These are phyloP conservation scores for Candida jianshihensis DNA, from an alignment of 805 yeast genomes.

Conservation along the genomic window DNA sequence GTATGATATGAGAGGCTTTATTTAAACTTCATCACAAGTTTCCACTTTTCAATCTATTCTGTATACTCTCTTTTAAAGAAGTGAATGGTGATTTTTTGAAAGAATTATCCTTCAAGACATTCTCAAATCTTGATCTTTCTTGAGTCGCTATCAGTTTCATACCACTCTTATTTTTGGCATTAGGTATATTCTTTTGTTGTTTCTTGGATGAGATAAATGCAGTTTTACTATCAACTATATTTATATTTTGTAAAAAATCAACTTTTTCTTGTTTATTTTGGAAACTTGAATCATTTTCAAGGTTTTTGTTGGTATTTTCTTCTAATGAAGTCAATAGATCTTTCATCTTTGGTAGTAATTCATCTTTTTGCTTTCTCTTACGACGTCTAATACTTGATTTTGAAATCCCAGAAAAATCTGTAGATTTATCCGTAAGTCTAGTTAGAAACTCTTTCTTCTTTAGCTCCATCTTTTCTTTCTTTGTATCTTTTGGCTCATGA, in stretches of 20 bases:
- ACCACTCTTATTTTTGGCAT: constrained; percentile 47
- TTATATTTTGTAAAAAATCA: constrained; percentile 13
- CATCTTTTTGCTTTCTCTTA: constrained; percentile 54
- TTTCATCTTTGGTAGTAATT: constrained; percentile 58
- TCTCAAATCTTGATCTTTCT: constrained; percentile 54
- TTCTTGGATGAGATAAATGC: constrained; percentile 7
- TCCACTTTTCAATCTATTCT: constrained; percentile 11
- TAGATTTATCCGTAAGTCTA: constrained; percentile 26
- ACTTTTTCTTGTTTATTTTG: constrained; percentile 1
- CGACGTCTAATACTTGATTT: constrained; percentile 61
- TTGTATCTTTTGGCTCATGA: constrained; percentile 44
- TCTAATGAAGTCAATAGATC: constrained; percentile 53
- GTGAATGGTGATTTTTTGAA: constrained; percentile 59
- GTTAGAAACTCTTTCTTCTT: constrained; percentile 33
- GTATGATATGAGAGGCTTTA: too few species aligned
- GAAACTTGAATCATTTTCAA: constrained; percentile 3
- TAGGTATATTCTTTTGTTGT: constrained; percentile 39
- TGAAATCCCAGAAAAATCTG: constrained; percentile 37
- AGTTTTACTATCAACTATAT: constrained; percentile 13
- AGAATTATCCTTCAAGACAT: constrained; percentile 44
- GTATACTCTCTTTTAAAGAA: constrained; percentile 55
- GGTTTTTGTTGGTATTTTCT: constrained; percentile 8
- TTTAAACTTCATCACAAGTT: not conserved
- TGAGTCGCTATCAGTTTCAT: constrained; percentile 45
- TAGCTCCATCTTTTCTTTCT: constrained; percentile 42